Evolutionary conservation across 1,284 basidiomycete genomes (phyloP).

Genomic region (Ustilago sp.): DNA sequence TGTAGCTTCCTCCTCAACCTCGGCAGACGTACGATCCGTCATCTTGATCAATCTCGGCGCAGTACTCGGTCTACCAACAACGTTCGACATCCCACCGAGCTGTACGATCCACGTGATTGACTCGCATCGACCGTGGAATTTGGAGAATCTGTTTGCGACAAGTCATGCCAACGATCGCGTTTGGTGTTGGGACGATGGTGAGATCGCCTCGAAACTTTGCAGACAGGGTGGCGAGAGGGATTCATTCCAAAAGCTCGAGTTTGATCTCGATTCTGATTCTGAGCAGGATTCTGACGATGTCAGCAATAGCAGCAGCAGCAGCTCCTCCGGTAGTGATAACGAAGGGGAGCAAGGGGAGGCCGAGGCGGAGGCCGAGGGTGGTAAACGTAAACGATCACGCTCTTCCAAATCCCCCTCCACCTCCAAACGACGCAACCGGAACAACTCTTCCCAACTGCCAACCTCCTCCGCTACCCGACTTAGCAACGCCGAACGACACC

Average conservation of each 20-base stretch:
- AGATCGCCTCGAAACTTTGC: constrained; percentile 49
- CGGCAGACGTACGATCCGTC: constrained; percentile 84
- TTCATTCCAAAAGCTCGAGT: constrained; percentile 61
- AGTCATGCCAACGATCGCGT: constrained; percentile 67
- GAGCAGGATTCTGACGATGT: constrained; percentile 76
- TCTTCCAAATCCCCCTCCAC: constrained; percentile 13
- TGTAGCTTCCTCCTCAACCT: constrained; percentile 9
- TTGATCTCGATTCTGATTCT: constrained; percentile 60
- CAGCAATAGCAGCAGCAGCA: constrained; percentile 31
- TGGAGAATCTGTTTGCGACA: constrained; percentile 85
- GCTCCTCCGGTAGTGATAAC: constrained; percentile 9
- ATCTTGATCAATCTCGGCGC: constrained; percentile 93
- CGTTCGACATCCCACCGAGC: constrained; percentile 72
- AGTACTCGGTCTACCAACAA: constrained; percentile 80
- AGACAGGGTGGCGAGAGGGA: constrained; percentile 48
- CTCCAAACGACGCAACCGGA: constrained; percentile 5
- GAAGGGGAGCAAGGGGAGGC: constrained; percentile 66
- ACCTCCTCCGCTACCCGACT: constrained; percentile 19
- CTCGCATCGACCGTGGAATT: constrained; percentile 88
- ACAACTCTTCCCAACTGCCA: background rate
- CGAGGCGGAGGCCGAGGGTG: too few relatives aligned
- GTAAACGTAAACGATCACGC: constrained; percentile 30
- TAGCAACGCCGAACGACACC: constrained; percentile 44
- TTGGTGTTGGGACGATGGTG: constrained; percentile 68
- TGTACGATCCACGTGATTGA: constrained; percentile 84